These are phyloP conservation scores for Penicillium verrucosum DNA, from an alignment of 2,329 filamentous ascomycete species.

Conservation along the genomic window DNA sequence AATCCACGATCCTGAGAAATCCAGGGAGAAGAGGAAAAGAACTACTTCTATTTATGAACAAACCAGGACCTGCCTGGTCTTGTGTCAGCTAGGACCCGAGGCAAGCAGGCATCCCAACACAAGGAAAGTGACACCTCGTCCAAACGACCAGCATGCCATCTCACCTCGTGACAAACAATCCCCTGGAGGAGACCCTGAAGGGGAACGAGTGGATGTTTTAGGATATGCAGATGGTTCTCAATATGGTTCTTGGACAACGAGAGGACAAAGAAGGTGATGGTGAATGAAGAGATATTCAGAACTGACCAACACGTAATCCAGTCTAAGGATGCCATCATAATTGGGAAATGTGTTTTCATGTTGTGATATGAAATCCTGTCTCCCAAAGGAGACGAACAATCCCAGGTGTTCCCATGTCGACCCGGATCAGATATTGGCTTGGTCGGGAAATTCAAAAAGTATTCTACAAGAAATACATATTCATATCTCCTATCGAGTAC, in stretches of 20 bases:
- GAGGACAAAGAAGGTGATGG: too few relatives aligned
- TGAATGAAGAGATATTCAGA: too few relatives aligned
- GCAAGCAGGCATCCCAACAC: neutral
- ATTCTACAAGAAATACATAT: neutral
- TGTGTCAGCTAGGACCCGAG: neutral
- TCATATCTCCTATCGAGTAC: neutral
- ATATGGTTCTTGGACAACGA: neutral
- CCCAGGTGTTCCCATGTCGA: neutral
- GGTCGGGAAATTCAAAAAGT: neutral
- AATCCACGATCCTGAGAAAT: neutral
- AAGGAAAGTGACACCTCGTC: neutral
- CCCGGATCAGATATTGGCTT: neutral
- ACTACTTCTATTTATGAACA: neutral
- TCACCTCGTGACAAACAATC: neutral
- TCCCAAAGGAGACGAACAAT: too few relatives aligned
- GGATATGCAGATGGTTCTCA: neutral
- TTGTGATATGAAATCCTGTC: too few relatives aligned
- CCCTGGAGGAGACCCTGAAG: neutral
- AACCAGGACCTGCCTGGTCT: neutral
- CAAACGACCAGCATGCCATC: neutral
- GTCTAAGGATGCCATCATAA: too few relatives aligned
- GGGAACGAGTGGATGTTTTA: neutral
- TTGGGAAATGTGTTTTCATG: too few relatives aligned
- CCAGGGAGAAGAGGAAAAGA: neutral
- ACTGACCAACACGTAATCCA: too few relatives aligned